Conservation (phyloP, 2,329 filamentous ascomycete species). For the Magnaporthiopsis incrustans region DNA sequence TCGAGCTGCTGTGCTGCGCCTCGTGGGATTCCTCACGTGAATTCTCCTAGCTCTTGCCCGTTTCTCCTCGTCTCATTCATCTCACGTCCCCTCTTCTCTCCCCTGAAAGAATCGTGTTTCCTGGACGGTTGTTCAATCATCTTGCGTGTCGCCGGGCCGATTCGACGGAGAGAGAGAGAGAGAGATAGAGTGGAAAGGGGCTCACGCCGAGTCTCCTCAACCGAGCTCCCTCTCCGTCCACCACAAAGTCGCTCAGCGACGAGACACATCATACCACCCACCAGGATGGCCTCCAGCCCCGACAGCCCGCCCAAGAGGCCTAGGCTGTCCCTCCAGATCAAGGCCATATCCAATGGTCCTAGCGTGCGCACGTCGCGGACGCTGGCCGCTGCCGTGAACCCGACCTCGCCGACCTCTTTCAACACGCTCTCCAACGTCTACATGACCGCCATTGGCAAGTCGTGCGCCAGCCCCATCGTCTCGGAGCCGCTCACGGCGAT, state of each 20-base stretch:
- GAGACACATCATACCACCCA: too few relatives aligned
- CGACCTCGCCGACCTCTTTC: slow-evolving; percentile 53
- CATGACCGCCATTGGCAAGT: slow-evolving; percentile 52
- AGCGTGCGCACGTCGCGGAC: slow-evolving; percentile 32
- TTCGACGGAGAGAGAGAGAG: background rate
- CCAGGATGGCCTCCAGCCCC: background rate
- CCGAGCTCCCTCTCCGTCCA: too few relatives aligned
- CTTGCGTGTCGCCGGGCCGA: too few relatives aligned
- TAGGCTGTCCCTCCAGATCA: slow-evolving; percentile 43
- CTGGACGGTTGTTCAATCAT: too few relatives aligned
- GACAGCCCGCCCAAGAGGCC: slow-evolving; percentile 39
- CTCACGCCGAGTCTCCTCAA: background rate
- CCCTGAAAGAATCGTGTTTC: background rate
- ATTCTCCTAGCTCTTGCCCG: background rate
- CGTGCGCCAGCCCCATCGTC: slow-evolving; percentile 33
- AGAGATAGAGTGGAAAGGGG: background rate
- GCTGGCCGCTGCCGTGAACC: slow-evolving; percentile 40
- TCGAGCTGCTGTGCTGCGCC: background rate
- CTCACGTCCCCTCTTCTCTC: background rate
- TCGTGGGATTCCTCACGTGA: background rate
- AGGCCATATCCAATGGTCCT: slow-evolving; percentile 27
- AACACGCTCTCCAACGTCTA: slow-evolving; percentile 62
- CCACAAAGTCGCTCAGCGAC: background rate
- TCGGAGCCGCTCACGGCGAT: slow-evolving; percentile 42
- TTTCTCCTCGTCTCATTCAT: background rate